Conservation (phyloP, 257 asterid genomes). For the Solanum tarapatanum region DNA sequence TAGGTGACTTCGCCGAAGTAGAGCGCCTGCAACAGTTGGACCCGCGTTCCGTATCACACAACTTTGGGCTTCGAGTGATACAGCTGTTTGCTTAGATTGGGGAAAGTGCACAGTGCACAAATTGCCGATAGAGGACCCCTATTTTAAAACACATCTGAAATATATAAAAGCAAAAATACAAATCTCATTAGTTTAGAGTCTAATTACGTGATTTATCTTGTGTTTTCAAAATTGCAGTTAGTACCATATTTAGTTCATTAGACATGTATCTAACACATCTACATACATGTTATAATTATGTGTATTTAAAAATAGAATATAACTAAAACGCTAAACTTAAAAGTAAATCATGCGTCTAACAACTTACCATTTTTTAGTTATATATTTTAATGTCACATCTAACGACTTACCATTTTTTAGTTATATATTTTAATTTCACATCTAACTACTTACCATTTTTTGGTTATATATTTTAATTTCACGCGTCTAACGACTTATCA, state of each 20-base stretch:
- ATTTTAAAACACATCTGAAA: neutral
- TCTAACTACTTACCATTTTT: too few relatives aligned
- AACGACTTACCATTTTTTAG: too few relatives aligned
- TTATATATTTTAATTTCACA: neutral
- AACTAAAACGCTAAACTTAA: neutral
- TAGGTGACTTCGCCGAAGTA: neutral
- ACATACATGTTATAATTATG: neutral
- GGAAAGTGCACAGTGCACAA: neutral
- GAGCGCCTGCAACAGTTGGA: neutral
- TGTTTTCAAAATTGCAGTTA: too few relatives aligned
- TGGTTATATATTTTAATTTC: neutral
- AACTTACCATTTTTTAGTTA: neutral
- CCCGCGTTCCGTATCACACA: neutral
- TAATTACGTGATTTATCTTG: neutral
- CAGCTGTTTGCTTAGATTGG: neutral
- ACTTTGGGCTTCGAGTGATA: neutral
- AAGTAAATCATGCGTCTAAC: neutral
- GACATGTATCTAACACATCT: neutral
- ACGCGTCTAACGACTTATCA: too few relatives aligned
- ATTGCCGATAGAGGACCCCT: neutral
- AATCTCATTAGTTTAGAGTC: neutral
- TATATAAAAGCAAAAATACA: neutral
- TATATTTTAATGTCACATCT: neutral
- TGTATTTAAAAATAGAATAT: neutral
- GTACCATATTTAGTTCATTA: neutral